phyloP scores from a whole-genome alignment of 2,329 filamentous ascomycete species.

The Juglanconis sp. region DNA sequence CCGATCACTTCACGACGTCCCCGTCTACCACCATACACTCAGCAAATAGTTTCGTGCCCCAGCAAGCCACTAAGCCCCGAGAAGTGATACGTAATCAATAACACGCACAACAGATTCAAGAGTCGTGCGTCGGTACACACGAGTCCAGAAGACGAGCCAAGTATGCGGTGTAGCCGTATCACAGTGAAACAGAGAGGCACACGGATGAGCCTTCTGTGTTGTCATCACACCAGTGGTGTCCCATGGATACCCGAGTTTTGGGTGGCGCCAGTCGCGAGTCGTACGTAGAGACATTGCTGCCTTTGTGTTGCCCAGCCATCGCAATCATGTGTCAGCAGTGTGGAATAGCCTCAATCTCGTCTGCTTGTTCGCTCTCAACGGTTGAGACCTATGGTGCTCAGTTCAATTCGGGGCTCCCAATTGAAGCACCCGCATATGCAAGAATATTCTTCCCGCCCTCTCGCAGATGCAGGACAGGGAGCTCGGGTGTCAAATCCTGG shows the following conservation, averaged over 20 bases:
- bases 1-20: not conserved
- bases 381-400: not conserved
- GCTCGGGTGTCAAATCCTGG: not conserved
- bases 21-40: not conserved
- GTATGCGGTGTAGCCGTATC: conserved; percentile 4
- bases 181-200: not conserved
- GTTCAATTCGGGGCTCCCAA: not conserved
- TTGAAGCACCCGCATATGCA: not conserved
- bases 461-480: not conserved
- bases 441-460: not conserved
- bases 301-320: not conserved
- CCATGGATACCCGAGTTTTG: not conserved
- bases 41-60: not conserved
- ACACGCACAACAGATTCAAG: conserved; percentile 3
- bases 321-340: not conserved
- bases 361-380: not conserved
- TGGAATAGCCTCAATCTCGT: not conserved
- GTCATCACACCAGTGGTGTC: conserved; percentile 1
- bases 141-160: not conserved
- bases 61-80: conserved; percentile 4
- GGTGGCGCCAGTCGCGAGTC: not conserved
- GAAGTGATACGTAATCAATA: not conserved
- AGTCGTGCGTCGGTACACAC: not conserved
- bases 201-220: not conserved
- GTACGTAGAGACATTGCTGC: not conserved